Evolutionary conservation across 2,329 filamentous ascomycete species (phyloP).

Genomic region (Ophioceras dolichostomum): DNA sequence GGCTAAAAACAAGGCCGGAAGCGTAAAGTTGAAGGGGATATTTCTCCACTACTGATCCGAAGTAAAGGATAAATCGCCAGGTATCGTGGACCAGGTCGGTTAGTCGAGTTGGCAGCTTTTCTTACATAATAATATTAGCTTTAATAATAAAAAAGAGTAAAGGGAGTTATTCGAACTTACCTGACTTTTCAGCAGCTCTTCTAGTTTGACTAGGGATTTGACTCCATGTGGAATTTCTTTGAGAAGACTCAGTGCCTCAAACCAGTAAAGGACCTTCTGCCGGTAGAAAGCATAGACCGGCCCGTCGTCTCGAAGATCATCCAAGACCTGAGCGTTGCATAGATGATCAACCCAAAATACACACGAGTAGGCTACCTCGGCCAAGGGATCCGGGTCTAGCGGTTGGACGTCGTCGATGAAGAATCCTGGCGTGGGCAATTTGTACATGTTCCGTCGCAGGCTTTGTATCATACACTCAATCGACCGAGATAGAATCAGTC

Average conservation of each 20-base stretch:
- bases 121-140: too few species aligned
- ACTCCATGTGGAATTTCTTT: too few species aligned
- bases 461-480: constrained; percentile 15
- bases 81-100: too few species aligned
- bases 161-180: too few species aligned
- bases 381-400: constrained; percentile 14
- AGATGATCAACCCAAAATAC: constrained; percentile 22
- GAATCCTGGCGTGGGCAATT: constrained; percentile 11
- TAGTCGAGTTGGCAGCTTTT: too few species aligned
- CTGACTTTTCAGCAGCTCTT: too few species aligned
- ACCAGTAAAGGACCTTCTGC: constrained; percentile 26
- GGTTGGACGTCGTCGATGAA: constrained; percentile 10
- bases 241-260: constrained; percentile 27
- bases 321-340: not conserved
- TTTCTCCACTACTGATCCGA: too few species aligned
- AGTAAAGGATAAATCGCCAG: too few species aligned
- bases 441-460: constrained; percentile 23
- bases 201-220: too few species aligned
- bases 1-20: too few species aligned
- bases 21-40: too few species aligned
- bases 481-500: constrained; percentile 19
- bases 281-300: constrained; percentile 19
- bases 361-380: constrained; percentile 17
- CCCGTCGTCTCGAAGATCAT: constrained; percentile 11
- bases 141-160: too few species aligned